Evolutionary conservation across 1,139 yeast genomes (phyloP).

Genomic region (Candida glucosophila): DNA sequence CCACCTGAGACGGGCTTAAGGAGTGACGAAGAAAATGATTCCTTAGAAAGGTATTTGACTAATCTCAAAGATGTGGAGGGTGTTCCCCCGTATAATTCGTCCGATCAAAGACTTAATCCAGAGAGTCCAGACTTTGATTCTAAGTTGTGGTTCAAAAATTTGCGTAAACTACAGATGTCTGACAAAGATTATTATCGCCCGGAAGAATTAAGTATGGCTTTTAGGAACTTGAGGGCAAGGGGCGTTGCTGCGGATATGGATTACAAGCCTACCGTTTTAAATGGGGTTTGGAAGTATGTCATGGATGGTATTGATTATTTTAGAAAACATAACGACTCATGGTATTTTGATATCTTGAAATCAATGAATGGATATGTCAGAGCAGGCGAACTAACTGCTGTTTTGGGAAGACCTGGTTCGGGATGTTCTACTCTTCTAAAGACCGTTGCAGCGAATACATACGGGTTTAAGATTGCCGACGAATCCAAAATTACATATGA

Average conservation of each 20-base stretch:
- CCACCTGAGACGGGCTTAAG: too few species aligned
- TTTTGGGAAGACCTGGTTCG: constrained; percentile 61
- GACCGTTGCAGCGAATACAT: constrained; percentile 40
- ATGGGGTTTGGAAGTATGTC: constrained; percentile 24
- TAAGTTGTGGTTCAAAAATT: constrained; percentile 1
- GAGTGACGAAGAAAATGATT: constrained; percentile 1
- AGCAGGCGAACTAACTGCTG: constrained; percentile 54
- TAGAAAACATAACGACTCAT: constrained; percentile 18
- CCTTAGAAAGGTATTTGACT: constrained; percentile 1
- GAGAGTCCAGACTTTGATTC: constrained; percentile 47
- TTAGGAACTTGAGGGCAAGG: constrained; percentile 56
- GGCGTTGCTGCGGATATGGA: constrained; percentile 75
- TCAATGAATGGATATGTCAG: constrained; percentile 31
- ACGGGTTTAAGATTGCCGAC: constrained; percentile 13
- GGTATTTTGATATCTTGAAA: constrained; percentile 24
- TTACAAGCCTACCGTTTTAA: constrained; percentile 64
- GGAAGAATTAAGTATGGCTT: constrained; percentile 57
- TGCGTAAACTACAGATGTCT: constrained; percentile 1
- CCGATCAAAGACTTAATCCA: constrained; percentile 16
- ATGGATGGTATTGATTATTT: constrained; percentile 7
- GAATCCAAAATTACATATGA: constrained; percentile 39
- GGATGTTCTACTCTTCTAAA: constrained; percentile 56
- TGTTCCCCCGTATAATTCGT: neutral
- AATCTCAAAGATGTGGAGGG: neutral
- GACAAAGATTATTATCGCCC: constrained; percentile 37